Base-by-base conservation (phyloP, 73 alveolate species). In the Urostyla sp. region DNA sequence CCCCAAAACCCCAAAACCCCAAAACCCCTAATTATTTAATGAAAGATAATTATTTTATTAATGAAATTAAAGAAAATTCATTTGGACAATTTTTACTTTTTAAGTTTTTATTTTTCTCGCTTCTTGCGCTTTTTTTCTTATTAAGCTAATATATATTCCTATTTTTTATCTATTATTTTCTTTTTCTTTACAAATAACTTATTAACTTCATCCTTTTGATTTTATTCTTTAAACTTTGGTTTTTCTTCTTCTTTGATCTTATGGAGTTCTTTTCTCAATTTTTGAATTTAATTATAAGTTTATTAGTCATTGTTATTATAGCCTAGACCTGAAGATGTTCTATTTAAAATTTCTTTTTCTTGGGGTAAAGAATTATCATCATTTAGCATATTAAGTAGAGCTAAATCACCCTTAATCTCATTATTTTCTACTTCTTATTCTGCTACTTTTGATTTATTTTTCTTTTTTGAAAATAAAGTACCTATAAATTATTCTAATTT, bases 91-190 rank as follows among this genome's bases (percentile, higher is more conserved):
- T 49, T 27, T 1, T 13, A 30, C 30, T 49, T 69, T 36, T 49
- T 69, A 6, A 6, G 58, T 37, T 69, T 69, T 31, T 69, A 23
- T 23, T 27, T 69, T 40, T 69, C 83, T 32, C 49, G 44, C 72
- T 69, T 69, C 5, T 46, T 53, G 34, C 83, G 21, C 38, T 69
- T 69, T 69, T 69, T 69, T 52, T 69, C 83, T 23, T 49, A 46
- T 3, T 49, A 46, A 46, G 30, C 15, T 27, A 46, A 43, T 5
- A 69, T 45, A 21, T 46, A 3, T 16, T n/a, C 30, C 32, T 37
- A 10, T 40, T 44, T 66, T n/a, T 54, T 44, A 66, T 66, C 80
- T 7, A 5, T 36, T 44, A 40, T 18, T 20, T 37, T 44, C 66
- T 66, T 66, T 46, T 66, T 31, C n/a, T 26, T 44, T 15, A n/a